Evolutionary conservation across 2,329 filamentous ascomycete species (phyloP).

Genomic region (Colletotrichum ledebouriae): DNA sequence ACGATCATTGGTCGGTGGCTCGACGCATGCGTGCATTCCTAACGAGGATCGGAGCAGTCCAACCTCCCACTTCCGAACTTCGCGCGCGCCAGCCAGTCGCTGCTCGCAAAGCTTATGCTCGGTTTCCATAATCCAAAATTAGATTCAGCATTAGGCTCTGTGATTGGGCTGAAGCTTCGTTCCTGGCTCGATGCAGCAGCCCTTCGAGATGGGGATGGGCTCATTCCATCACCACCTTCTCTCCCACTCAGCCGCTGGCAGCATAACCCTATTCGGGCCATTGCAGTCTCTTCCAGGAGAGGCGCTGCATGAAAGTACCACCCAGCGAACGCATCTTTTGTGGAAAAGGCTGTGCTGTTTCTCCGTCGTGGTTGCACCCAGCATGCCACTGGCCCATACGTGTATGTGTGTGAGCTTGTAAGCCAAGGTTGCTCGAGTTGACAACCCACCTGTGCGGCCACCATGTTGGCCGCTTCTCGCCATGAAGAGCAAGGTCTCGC

Average conservation of each 20-base stretch:
- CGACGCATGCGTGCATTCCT: conserved; percentile 24
- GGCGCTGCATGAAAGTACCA: conserved; percentile 31
- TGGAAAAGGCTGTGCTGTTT: conserved; percentile 23
- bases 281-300: conserved; percentile 31
- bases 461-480: conserved; percentile 36
- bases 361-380: conserved; percentile 20
- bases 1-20: conserved; percentile 39
- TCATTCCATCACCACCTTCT: conserved; percentile 30
- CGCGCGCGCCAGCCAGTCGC: conserved; percentile 57
- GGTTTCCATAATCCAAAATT: conserved; percentile 52
- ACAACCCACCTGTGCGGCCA: conserved; percentile 36
- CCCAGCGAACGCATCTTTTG: conserved; percentile 7
- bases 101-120: conserved; percentile 43
- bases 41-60: conserved; percentile 38
- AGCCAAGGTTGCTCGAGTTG: conserved; percentile 24
- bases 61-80: conserved; percentile 44
- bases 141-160: conserved; percentile 45
- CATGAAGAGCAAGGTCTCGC: conserved; percentile 24
- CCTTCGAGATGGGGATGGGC: conserved; percentile 29
- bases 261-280: conserved; percentile 32
- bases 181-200: conserved; percentile 25
- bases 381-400: conserved; percentile 24
- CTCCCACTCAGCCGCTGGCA: conserved; percentile 25
- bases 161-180: conserved; percentile 51
- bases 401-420: conserved; percentile 10